These are phyloP conservation scores for Globisporangium spinosum DNA, from an alignment of 352 stramenopile species.

Conservation along the genomic window DNA sequence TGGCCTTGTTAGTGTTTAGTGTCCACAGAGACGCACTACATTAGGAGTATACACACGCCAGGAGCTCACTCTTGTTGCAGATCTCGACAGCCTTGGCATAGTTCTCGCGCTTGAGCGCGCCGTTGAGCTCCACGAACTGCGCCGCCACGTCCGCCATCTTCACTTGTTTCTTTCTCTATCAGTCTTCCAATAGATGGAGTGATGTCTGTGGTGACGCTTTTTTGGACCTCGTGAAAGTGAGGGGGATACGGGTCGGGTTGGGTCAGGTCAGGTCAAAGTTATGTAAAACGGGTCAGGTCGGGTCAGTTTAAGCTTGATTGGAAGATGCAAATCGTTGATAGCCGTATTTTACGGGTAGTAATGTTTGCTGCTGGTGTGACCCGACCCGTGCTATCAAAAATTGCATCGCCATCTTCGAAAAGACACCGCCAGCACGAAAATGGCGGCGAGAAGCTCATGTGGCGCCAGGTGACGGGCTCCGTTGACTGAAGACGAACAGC, in stretches of 20 bases:
- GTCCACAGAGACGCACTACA: not conserved
- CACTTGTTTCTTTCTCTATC: not conserved
- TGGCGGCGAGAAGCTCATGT: constrained; percentile 1
- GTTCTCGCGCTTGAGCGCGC: constrained; percentile 71
- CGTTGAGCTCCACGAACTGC: constrained; percentile 76
- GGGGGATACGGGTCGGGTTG: constrained; percentile 1
- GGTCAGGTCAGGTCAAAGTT: not conserved
- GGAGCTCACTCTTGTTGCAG: constrained; percentile 79
- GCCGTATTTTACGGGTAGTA: not conserved
- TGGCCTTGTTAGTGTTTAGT: not conserved
- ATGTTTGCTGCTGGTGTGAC: not conserved
- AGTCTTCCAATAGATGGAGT: not conserved
- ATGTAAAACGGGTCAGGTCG: not conserved
- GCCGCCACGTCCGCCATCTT: constrained; percentile 34
- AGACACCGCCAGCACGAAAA: constrained; percentile 4
- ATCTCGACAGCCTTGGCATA: constrained; percentile 77
- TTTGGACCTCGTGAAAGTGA: not conserved
- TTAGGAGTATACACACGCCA: not conserved
- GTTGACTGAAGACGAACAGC: constrained; percentile 3
- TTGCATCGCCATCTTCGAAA: constrained; percentile 6
- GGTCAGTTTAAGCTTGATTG: not conserved
- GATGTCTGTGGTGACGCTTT: constrained; percentile 2
- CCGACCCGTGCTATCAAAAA: not conserved
- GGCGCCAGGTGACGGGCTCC: not conserved
- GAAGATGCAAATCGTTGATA: not conserved